Conservation (phyloP, 768 basidiomycete species). For the Rubroboletus pulcherrimus region DNA sequence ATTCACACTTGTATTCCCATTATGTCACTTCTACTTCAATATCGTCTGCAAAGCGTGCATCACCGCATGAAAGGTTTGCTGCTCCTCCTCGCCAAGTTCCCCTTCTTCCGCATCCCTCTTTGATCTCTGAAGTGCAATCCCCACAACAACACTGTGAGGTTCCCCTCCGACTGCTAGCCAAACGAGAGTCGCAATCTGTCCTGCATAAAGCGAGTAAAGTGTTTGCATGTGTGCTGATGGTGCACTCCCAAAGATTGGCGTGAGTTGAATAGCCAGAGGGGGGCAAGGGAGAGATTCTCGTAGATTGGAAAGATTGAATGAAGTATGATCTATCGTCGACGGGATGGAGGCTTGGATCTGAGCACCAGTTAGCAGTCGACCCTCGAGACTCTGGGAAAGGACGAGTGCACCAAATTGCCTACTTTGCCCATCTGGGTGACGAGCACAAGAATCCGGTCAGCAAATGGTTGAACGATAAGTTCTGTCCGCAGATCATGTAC, state of each 20-base stretch:
- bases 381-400: not conserved
- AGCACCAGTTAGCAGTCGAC: slow-evolving; percentile 5
- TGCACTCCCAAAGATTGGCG: slow-evolving; percentile 72
- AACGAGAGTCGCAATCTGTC: slow-evolving; percentile 83
- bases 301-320: slow-evolving; percentile 34
- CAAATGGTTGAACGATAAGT: slow-evolving; percentile 71
- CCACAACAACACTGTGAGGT: slow-evolving; percentile 66
- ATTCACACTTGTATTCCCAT: not conserved
- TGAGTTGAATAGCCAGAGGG: slow-evolving; percentile 72
- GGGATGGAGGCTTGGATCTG: slow-evolving; percentile 84
- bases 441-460: slow-evolving; percentile 80
- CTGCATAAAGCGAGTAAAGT: slow-evolving; percentile 74
- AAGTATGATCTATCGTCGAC: slow-evolving; percentile 44
- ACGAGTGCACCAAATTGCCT: slow-evolving; percentile 65
- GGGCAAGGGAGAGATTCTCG: slow-evolving; percentile 47
- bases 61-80: slow-evolving; percentile 44
- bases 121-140: slow-evolving; percentile 57
- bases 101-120: slow-evolving; percentile 21
- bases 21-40: slow-evolving; percentile 13
- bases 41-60: slow-evolving; percentile 45
- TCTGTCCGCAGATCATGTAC: slow-evolving; percentile 65
- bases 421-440: slow-evolving; percentile 91
- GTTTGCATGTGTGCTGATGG: slow-evolving; percentile 65
- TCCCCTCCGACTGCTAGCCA: slow-evolving; percentile 55
- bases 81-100: slow-evolving; percentile 38